A percentile compares a stretch with the other conserved stretches of the same genome.
These are phyloP conservation scores for Colletotrichum chlorophyti DNA, from an alignment of 2,329 filamentous ascomycete genomes.

Conservation along the genomic window DNA sequence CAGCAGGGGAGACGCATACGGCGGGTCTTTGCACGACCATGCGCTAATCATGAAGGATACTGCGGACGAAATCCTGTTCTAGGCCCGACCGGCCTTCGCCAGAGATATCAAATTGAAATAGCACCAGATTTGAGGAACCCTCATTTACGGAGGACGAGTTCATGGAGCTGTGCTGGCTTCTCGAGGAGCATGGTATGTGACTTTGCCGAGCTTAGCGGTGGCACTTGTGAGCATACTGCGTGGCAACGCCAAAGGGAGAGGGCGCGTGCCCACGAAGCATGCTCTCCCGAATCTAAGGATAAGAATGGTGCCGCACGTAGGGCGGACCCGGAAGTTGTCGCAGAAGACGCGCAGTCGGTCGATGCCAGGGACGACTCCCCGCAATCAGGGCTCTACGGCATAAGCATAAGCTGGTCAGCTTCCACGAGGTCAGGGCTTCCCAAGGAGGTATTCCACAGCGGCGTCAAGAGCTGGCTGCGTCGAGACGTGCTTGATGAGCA, in stretches of 20 bases:
- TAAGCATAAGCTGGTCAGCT: slow-evolving; percentile 56
- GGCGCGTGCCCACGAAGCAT: slow-evolving; percentile 61
- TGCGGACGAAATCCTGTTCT: slow-evolving; percentile 38
- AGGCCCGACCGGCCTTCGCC: slow-evolving; percentile 42
- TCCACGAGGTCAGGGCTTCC: slow-evolving; percentile 33
- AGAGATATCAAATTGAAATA: slow-evolving; percentile 64
- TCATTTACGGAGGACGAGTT: slow-evolving; percentile 59
- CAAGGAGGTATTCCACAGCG: not conserved
- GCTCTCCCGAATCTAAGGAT: slow-evolving; percentile 67
- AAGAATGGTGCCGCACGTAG: slow-evolving; percentile 49
- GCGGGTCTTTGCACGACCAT: slow-evolving; percentile 49
- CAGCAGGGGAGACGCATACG: slow-evolving; percentile 57
- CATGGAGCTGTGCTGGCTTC: slow-evolving; percentile 48
- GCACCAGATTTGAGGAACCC: slow-evolving; percentile 53
- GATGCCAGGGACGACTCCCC: slow-evolving; percentile 64
- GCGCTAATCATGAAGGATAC: slow-evolving; percentile 52
- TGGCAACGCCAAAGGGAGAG: slow-evolving; percentile 59
- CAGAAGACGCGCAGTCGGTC: slow-evolving; percentile 61
- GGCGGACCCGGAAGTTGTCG: slow-evolving; percentile 59
- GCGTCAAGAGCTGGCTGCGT: not conserved
- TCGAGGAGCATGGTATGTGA: slow-evolving; percentile 57
- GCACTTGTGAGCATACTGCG: slow-evolving; percentile 61
- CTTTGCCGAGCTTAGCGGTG: slow-evolving; percentile 66
- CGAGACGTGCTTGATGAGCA: not conserved
- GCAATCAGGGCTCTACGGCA: slow-evolving; percentile 58